Conservation (phyloP, 805 yeast species). For the Pichia paraexigua region DNA sequence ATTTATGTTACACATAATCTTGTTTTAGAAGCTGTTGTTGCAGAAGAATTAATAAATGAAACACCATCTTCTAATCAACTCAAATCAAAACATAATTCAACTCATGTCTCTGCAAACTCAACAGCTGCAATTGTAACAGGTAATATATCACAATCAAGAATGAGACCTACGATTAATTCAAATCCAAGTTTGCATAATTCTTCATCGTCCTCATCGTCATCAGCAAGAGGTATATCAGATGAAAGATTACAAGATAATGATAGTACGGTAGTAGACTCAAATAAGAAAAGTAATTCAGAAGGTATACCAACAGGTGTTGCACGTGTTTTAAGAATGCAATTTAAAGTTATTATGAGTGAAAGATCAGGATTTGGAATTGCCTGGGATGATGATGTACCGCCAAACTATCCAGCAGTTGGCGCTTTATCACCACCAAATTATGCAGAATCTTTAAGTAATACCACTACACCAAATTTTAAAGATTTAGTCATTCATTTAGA, state of each 20-base stretch:
- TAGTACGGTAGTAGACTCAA: slow-evolving; percentile 21
- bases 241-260: slow-evolving; percentile 20
- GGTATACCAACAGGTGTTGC: slow-evolving; percentile 94
- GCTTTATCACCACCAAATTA: slow-evolving; percentile 86
- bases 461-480: slow-evolving; percentile 13
- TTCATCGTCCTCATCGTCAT: not conserved
- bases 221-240: slow-evolving; percentile 3
- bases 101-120: slow-evolving; percentile 11
- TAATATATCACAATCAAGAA: slow-evolving; percentile 1
- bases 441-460: slow-evolving; percentile 26
- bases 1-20: slow-evolving; percentile 67
- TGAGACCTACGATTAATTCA: not conserved
- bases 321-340: slow-evolving; percentile 89
- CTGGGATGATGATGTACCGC: slow-evolving; percentile 99
- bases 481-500: slow-evolving; percentile 20
- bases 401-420: slow-evolving; percentile 79
- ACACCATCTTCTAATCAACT: slow-evolving; percentile 13
- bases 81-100: slow-evolving; percentile 13
- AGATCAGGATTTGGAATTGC: slow-evolving; percentile 93
- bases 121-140: slow-evolving; percentile 12
- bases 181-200: not conserved
- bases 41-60: slow-evolving; percentile 66
- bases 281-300: slow-evolving; percentile 27
- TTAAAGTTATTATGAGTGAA: slow-evolving; percentile 74
- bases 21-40: slow-evolving; percentile 84